Evolutionary conservation across 2,329 filamentous ascomycete species (phyloP).

Genomic region (Pochonia chlamydosporia): DNA sequence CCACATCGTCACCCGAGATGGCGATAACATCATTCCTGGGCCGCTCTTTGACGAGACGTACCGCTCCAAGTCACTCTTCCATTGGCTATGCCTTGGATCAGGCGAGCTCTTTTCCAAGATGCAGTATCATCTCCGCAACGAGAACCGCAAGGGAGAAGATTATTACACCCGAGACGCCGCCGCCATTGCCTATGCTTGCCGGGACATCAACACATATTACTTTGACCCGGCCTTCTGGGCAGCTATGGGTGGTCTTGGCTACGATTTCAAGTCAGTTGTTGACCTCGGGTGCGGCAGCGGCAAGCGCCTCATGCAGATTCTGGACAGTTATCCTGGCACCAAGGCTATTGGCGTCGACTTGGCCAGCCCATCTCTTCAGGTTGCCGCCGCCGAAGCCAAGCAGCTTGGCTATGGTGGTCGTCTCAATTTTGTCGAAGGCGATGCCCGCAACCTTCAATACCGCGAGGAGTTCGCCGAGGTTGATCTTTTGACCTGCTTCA

Average conservation of each 20-base stretch:
- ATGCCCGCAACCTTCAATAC: conserved; percentile 6
- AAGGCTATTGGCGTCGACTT: conserved; percentile 13
- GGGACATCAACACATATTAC: conserved; percentile 6
- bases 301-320: conserved; percentile 10
- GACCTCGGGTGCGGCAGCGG: conserved; percentile 14
- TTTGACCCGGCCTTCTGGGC: conserved; percentile 8
- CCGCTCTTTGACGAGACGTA: conserved; percentile 7
- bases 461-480: conserved; percentile 11
- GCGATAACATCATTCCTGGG: neutral
- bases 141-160: conserved; percentile 7
- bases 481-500: conserved; percentile 12
- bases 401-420: neutral
- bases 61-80: conserved; percentile 6
- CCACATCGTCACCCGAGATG: neutral
- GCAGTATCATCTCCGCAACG: conserved; percentile 9
- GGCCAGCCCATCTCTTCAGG: conserved; percentile 7
- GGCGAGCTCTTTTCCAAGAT: conserved; percentile 9
- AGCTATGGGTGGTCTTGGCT: conserved; percentile 5
- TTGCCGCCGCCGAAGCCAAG: conserved; percentile 3
- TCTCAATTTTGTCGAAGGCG: conserved; percentile 1
- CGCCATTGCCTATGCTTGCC: conserved; percentile 12
- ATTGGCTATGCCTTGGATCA: conserved; percentile 11
- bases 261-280: conserved; percentile 7
- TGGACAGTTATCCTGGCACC: conserved; percentile 6
- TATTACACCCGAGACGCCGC: conserved; percentile 10